Percentiles rank a stretch among this genome's conserved stretches.
Conservation (phyloP, 2,329 filamentous ascomycete genomes). For the Paracamarosporium sp. region DNA sequence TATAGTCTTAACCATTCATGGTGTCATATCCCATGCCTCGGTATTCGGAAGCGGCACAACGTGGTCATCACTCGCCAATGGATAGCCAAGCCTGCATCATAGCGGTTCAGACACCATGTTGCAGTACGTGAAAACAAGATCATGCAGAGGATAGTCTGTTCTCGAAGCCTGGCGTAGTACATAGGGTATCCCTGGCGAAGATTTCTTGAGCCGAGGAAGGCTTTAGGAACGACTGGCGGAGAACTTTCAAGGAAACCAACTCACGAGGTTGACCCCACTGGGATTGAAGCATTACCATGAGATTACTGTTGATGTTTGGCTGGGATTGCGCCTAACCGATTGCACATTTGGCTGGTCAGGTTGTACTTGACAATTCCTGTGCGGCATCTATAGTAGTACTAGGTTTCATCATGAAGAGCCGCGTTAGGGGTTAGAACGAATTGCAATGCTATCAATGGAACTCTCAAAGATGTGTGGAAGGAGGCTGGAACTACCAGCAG, state of each 20-base stretch:
- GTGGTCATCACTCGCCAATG: neutral
- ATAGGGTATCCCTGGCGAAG: neutral
- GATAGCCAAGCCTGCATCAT: slow-evolving; percentile 4
- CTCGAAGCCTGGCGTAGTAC: neutral
- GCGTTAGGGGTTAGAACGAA: neutral
- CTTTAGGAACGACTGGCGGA: slow-evolving; percentile 8
- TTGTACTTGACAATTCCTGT: neutral
- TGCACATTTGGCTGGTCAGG: neutral
- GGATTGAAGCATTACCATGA: neutral
- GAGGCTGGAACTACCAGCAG: neutral
- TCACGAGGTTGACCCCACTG: neutral
- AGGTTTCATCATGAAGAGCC: too few species aligned
- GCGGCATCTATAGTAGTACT: neutral
- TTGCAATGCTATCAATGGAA: neutral
- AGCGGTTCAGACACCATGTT: neutral
- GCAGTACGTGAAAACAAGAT: neutral
- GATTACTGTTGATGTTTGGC: neutral
- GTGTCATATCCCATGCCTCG: neutral
- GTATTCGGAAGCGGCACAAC: neutral
- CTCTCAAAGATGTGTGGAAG: too few species aligned
- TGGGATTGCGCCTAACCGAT: neutral
- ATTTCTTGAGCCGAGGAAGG: slow-evolving; percentile 12
- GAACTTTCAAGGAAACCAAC: neutral
- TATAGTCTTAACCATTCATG: neutral
- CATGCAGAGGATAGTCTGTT: neutral